Evolutionary conservation across 2,329 filamentous ascomycete genomes (phyloP).

Genomic region (Ophiostoma triangulosporum): DNA sequence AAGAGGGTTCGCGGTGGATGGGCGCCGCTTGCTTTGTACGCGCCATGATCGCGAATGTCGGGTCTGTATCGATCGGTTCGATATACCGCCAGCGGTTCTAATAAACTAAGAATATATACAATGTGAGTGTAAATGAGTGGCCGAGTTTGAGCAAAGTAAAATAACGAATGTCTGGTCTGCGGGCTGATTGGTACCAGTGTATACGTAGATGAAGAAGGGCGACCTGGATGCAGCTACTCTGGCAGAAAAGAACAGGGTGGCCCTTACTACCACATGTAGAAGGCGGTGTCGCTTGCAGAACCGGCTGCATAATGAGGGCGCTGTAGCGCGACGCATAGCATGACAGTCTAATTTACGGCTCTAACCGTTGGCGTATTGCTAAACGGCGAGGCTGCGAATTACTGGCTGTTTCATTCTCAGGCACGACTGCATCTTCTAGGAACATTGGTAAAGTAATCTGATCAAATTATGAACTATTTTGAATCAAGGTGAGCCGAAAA

Average conservation of each 20-base stretch:
- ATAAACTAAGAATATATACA: background rate
- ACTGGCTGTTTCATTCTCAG: too few relatives aligned
- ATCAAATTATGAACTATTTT: background rate
- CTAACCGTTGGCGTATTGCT: background rate
- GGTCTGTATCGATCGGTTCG: background rate
- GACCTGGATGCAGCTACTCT: background rate
- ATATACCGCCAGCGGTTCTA: background rate
- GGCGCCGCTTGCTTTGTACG: conserved; percentile 49
- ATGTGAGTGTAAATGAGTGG: background rate
- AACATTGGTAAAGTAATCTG: background rate
- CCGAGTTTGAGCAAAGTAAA: background rate
- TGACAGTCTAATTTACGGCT: background rate
- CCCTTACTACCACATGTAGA: background rate
- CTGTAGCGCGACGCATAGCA: background rate
- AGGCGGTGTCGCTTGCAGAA: conserved; percentile 10
- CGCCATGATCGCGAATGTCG: conserved; percentile 38
- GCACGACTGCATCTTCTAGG: background rate
- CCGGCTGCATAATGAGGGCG: background rate
- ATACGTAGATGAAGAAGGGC: background rate
- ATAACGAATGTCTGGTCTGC: too few relatives aligned
- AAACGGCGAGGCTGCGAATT: too few relatives aligned
- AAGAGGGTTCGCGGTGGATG: conserved; percentile 51
- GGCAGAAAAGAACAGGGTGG: conserved; percentile 7
- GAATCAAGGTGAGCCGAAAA: background rate
- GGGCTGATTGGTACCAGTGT: background rate